Evolutionary conservation across 495 filamentous ascomycete species (phyloP).

Genomic region (Penicillium longicatenatum): DNA sequence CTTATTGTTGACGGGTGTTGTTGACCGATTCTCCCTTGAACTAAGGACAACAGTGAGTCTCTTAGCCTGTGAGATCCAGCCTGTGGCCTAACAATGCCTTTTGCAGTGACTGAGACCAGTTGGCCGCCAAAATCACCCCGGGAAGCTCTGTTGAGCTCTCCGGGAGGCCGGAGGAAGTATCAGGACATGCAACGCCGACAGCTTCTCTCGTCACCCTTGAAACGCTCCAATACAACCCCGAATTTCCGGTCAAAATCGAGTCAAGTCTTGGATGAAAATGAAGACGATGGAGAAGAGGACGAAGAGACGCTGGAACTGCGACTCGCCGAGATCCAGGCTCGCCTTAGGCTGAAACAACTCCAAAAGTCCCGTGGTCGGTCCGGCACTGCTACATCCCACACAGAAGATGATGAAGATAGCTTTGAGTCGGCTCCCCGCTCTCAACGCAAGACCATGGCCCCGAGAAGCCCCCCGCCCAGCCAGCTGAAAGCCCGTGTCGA

Average conservation of each 20-base stretch:
- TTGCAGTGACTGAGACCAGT: conserved; percentile 52
- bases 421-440: conserved; percentile 25
- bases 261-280: conserved; percentile 37
- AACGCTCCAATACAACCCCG: conserved; percentile 46
- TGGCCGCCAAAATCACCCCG: conserved; percentile 91
- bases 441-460: conserved; percentile 20
- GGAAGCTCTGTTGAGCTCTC: conserved; percentile 80
- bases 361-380: conserved; percentile 57
- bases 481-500: conserved; percentile 24
- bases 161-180: conserved; percentile 71
- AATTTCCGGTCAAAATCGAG: conserved; percentile 38
- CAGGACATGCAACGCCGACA: conserved; percentile 65
- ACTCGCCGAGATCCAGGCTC: conserved; percentile 81
- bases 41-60: conserved; percentile 6
- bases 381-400: conserved; percentile 23
- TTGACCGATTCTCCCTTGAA: conserved; percentile 4
- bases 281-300: conserved; percentile 68
- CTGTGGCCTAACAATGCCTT: neutral
- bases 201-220: conserved; percentile 66
- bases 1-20: conserved; percentile 12
- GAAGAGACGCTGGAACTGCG: conserved; percentile 86
- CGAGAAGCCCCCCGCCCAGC: conserved; percentile 25
- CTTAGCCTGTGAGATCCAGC: neutral
- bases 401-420: conserved; percentile 27
- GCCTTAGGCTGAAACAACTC: conserved; percentile 84